A percentile compares a stretch with the other conserved stretches of the same genome.
Conservation (phyloP, 495 filamentous ascomycete species). For the Friedmanniomyces endolithicus region DNA sequence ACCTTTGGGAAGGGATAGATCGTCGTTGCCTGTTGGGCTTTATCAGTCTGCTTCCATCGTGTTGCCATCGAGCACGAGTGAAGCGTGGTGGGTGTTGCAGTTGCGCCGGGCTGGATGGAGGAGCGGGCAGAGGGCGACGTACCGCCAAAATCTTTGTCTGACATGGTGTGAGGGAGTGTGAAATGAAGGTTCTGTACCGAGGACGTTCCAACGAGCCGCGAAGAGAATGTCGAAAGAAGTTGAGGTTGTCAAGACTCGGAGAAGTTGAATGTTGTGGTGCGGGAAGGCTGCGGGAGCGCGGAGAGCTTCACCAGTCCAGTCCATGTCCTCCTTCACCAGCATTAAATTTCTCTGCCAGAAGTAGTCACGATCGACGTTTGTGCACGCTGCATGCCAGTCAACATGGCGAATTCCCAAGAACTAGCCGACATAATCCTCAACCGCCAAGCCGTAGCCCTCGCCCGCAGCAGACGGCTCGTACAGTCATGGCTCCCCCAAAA, state of each 20-base stretch:
- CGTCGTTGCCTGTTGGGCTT: slow-evolving; percentile 57
- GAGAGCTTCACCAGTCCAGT: background rate
- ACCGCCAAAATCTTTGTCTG: slow-evolving; percentile 69
- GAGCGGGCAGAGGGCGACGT: slow-evolving; percentile 4
- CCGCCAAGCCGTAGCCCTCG: slow-evolving; percentile 33
- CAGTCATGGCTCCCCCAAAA: slow-evolving; percentile 38
- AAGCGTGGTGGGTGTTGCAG: background rate
- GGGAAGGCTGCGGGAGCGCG: background rate
- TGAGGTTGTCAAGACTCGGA: background rate
- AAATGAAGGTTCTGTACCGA: background rate
- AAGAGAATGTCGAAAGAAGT: too few species aligned
- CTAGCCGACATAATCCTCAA: slow-evolving; percentile 37
- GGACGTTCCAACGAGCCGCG: too few species aligned
- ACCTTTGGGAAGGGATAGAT: slow-evolving; percentile 92
- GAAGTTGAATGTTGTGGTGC: background rate
- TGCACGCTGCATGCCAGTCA: background rate
- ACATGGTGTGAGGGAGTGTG: slow-evolving; percentile 43
- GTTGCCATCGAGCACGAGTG: background rate
- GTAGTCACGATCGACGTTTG: too few species aligned
- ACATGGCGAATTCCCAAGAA: slow-evolving; percentile 8
- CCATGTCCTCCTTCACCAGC: background rate
- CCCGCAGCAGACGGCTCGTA: slow-evolving; percentile 34
- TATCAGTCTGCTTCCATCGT: background rate
- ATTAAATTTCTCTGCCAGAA: too few species aligned
- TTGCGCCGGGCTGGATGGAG: background rate